Evolutionary conservation across 768 basidiomycete species (phyloP).

Genomic region (Hypsizygus marmoreus): DNA sequence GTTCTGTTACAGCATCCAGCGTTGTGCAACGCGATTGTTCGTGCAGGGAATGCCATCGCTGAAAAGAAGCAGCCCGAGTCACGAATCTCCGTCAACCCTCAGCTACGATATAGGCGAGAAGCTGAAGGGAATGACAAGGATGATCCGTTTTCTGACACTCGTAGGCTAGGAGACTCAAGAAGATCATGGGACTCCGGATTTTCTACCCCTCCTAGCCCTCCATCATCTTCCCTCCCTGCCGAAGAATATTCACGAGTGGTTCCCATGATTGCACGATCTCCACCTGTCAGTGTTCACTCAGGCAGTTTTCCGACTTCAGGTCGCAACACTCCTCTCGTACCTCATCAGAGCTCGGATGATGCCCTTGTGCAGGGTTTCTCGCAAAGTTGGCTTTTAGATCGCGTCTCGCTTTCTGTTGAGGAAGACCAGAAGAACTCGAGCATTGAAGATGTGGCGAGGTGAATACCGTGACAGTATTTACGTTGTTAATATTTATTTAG

Average conservation of each 20-base stretch:
- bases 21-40: conserved; percentile 9
- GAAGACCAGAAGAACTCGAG: conserved; percentile 2
- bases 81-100: not conserved
- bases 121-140: conserved; percentile 12
- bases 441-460: conserved; percentile 1
- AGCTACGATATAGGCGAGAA: conserved; percentile 10
- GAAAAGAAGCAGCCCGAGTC: conserved; percentile 13
- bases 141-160: conserved; percentile 37
- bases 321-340: conserved; percentile 29
- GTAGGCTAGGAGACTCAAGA: conserved; percentile 12
- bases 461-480: not conserved
- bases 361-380: conserved; percentile 25
- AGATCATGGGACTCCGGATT: conserved; percentile 13
- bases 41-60: conserved; percentile 8
- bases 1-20: conserved; percentile 49
- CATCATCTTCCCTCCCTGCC: conserved; percentile 6
- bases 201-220: conserved; percentile 1
- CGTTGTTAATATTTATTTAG: not conserved
- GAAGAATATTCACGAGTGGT: conserved; percentile 10
- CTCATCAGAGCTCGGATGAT: conserved; percentile 24
- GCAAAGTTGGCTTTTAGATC: conserved; percentile 25
- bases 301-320: conserved; percentile 30
- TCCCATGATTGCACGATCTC: conserved; percentile 14
- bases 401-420: conserved; percentile 12
- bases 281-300: not conserved